A percentile compares a stretch with the other conserved stretches of the same genome.
phyloP scores from a whole-genome alignment of 202 grass and related monocot species.

The Dendrocalamus latiflorus region DNA sequence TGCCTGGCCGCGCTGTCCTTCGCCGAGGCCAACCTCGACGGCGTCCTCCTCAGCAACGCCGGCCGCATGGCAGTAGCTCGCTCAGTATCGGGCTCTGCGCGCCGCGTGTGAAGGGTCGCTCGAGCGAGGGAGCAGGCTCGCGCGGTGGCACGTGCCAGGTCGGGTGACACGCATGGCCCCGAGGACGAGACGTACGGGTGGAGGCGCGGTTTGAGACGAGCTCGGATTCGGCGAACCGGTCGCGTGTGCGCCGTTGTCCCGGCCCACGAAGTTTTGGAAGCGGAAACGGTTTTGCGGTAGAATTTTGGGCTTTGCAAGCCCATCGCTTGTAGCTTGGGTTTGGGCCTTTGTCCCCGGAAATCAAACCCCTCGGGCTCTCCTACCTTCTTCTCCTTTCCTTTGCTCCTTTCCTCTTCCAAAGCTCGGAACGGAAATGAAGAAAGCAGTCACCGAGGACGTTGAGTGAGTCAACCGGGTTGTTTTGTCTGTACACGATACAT shows the following conservation, averaged over 20 bases:
- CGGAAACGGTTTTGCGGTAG: background rate
- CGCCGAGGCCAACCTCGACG: slow-evolving; percentile 38
- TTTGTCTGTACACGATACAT: background rate
- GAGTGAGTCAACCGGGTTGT: background rate
- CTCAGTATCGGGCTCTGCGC: background rate
- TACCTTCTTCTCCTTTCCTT: background rate
- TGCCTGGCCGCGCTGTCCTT: slow-evolving; percentile 40
- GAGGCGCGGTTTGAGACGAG: background rate
- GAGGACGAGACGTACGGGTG: background rate
- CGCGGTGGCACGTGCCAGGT: slow-evolving; percentile 15
- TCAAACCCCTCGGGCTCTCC: background rate
- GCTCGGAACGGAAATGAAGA: background rate
- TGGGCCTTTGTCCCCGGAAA: background rate
- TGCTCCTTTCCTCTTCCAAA: background rate
- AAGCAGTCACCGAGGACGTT: background rate
- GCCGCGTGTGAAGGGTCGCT: background rate
- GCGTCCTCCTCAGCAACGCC: slow-evolving; percentile 25
- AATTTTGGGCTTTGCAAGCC: background rate
- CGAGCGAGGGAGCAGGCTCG: background rate
- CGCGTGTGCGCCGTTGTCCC: background rate
- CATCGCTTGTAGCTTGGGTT: background rate
- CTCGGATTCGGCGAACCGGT: background rate
- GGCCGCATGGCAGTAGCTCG: background rate
- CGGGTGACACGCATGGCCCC: background rate
- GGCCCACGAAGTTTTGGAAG: background rate